Base-by-base conservation (phyloP, 148 eudicot species). In the Rheum nobile region DNA sequence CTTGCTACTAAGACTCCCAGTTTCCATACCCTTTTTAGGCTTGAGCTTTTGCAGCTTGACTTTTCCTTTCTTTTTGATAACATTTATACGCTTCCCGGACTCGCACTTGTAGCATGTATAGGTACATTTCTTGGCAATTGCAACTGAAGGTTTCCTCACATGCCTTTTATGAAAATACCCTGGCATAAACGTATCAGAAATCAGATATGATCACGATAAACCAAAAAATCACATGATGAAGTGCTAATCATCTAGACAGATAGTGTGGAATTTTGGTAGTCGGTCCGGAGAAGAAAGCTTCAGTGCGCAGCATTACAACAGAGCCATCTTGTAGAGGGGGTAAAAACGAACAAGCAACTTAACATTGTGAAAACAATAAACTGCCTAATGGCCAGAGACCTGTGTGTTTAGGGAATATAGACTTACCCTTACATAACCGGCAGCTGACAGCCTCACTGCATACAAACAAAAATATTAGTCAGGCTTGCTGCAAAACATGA, bases 401-500 rank as follows among this genome's bases (percentile, higher is more conserved):
- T 4, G 41, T 26, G 21, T 16, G 7, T 31, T 35, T 63, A 4
- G 71, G 11, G 26, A 19, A 24, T 71, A 26, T 28, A 48, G 16
- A 41, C 80, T 79, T 92, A 95, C 99, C 99, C 77, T 84, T 75
- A 76, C 99, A 95, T 71, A 75, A 71, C 72, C 81, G 83, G 82
- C 99, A 95, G 83, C 85, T 82, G 80, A 90, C 92, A 73, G 99
- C 97, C 74, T 95, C 96, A 82, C 99, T 95, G 96, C 47, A 82
- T 78, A 78, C 16, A 55, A 70, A 46, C 31, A 73, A 47, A 73
- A 41, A 76, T 21, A 44, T 65, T 31, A 34, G 39, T 65, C 41
- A 34, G 70, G 41, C 39, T 65, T 32, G 70, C 41, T 65, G 70
- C 10, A 65, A 65, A 31, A 5, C 39, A 63, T 14, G 10, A 32